phyloP scores from a whole-genome alignment of 768 basidiomycete species.

The Tricholoma furcatifolium region DNA sequence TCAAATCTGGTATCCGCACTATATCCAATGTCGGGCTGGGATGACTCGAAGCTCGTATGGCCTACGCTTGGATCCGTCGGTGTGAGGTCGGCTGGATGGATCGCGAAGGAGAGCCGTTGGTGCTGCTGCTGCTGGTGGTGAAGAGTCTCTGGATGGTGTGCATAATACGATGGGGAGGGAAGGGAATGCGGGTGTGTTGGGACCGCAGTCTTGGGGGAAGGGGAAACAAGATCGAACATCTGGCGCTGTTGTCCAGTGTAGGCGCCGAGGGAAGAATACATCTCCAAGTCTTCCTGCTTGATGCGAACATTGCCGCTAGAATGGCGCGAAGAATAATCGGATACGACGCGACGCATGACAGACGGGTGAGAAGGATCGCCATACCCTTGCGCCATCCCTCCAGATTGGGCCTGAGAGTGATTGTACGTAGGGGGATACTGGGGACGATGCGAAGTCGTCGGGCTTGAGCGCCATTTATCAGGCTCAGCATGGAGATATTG shows the following conservation, averaged over 20 bases:
- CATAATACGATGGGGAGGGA: slow-evolving; percentile 10
- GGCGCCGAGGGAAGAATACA: slow-evolving; percentile 5
- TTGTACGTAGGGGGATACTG: slow-evolving; percentile 11
- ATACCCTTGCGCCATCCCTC: not conserved
- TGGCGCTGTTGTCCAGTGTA: slow-evolving; percentile 10
- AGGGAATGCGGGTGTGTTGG: slow-evolving; percentile 2
- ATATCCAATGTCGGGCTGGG: slow-evolving; percentile 9
- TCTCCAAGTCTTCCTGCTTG: slow-evolving; percentile 12
- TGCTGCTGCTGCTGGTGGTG: slow-evolving; percentile 5
- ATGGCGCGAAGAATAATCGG: slow-evolving; percentile 1
- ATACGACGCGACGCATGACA: slow-evolving; percentile 3
- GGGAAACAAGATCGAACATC: slow-evolving; percentile 15
- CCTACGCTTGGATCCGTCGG: not conserved
- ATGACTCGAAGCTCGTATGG: slow-evolving; percentile 4
- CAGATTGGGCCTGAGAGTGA: slow-evolving; percentile 9
- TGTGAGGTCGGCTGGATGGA: slow-evolving; percentile 10
- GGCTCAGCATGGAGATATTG: slow-evolving; percentile 22
- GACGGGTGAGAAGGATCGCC: slow-evolving; percentile 5
- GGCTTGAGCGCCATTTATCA: slow-evolving; percentile 25
- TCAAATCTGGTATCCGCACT: slow-evolving; percentile 4
- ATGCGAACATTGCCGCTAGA: not conserved
- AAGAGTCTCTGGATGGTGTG: slow-evolving; percentile 2
- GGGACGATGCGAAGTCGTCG: slow-evolving; percentile 13
- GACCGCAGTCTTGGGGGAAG: not conserved
- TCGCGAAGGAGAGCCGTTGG: not conserved